Evolutionary conservation across 1,284 basidiomycete species (phyloP), one percentile per base, ranked within the genome.

Genomic region (Sporisorium sorghi): DNA sequence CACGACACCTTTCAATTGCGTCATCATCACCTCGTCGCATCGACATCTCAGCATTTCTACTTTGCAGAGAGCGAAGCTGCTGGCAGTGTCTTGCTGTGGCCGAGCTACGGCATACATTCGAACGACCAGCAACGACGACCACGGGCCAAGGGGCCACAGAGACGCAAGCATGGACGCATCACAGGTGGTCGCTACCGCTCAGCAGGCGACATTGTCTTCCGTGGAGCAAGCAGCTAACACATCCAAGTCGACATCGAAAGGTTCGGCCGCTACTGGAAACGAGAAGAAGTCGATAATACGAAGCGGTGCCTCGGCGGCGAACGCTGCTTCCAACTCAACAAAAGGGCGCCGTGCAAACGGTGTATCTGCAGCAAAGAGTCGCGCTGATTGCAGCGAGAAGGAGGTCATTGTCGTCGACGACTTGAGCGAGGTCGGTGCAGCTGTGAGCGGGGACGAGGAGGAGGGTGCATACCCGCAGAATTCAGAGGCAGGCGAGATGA

Each of bases 401-500:
- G 19, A 21, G 9, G 19, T 49, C 39, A 28, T 17, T 12, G 47
- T 53, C 11, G 12, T 52, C 37, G 39, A 60, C 10, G 54, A 57
- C 11, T 54, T 49, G 3, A 35, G 6, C 14, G 43, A 55, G n/a
- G n/a, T n/a, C n/a, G n/a, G n/a, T n/a, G n/a, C n/a, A n/a, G n/a
- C n/a, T n/a, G n/a, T 9, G 28, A 30, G 9, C 3, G 61, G 53
- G 2, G 61, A 54, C 15, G 40, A 28, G 0, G 51, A 49, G 9
- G 52, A 58, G 14, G 50, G 35, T 3, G 58, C 37, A 24, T 58
- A 53, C 17, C 10, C 37, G 9, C 30, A 51, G 17, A 51, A 57
- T 5, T 56, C 37, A 11, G 63, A 67, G 2, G 61, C 44, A 1
- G 71, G 44, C 23, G 71, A 73, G 35, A 63, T 67, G 54, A 69